A percentile compares a stretch with the other conserved stretches of the same genome.
phyloP scores from a whole-genome alignment of 495 filamentous ascomycete species.

The Aspergillus bertholletiae region DNA sequence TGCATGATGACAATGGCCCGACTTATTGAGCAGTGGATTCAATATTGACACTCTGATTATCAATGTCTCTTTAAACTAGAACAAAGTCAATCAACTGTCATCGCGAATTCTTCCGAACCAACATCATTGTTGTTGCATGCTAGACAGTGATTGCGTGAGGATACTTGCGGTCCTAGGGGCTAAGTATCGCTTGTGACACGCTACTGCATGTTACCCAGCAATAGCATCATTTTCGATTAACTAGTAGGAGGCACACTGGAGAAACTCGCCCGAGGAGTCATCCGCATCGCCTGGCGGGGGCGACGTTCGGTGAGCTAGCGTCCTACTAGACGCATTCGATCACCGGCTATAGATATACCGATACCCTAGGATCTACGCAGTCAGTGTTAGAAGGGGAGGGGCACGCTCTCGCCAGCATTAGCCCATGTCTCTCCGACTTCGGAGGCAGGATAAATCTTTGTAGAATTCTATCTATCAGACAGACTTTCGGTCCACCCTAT shows the following conservation, averaged over 20 bases:
- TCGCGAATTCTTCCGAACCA: neutral
- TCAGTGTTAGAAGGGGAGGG: no score
- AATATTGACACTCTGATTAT: neutral
- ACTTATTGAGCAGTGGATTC: neutral
- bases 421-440: neutral
- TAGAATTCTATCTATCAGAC: neutral
- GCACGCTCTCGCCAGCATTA: neutral
- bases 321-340: neutral
- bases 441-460: neutral
- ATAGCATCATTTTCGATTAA: neutral
- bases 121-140: neutral
- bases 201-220: neutral
- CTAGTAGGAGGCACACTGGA: neutral
- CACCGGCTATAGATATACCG: neutral
- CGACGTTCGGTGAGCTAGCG: neutral
- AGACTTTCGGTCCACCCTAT: neutral
- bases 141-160: neutral
- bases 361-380: no score
- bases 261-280: neutral
- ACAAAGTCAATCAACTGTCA: neutral
- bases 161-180: no score
- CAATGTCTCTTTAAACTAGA: neutral
- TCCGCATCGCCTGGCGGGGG: neutral
- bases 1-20: no score
- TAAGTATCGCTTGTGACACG: neutral